Evolutionary conservation across 2,329 filamentous ascomycete species (phyloP).

Genomic region (Penicillium sclerotiorum): DNA sequence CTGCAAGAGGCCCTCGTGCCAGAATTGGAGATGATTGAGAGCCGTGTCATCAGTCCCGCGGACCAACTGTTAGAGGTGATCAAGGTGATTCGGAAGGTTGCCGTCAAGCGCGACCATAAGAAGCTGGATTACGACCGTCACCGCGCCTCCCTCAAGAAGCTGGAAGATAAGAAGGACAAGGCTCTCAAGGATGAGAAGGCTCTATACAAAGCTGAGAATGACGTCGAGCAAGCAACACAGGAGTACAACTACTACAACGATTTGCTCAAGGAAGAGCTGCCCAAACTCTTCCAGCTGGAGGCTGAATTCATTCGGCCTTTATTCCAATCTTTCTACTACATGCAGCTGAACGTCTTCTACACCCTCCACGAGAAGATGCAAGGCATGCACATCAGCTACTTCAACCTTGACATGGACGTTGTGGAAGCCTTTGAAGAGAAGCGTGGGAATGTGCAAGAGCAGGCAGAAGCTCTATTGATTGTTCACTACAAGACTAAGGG

Average conservation of each 20-base stretch:
- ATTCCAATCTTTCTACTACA: constrained; percentile 99
- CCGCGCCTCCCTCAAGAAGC: constrained; percentile 80
- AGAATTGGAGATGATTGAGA: constrained; percentile 97
- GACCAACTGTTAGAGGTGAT: constrained; percentile 93
- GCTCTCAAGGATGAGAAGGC: constrained; percentile 96
- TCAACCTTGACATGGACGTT: constrained; percentile 86
- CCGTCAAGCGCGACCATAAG: constrained; percentile 92
- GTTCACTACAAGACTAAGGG: constrained; percentile 90
- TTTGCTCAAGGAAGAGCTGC: constrained; percentile 91
- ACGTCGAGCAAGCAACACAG: constrained; percentile 86
- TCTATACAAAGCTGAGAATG: constrained; percentile 90
- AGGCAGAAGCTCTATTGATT: constrained; percentile 82
- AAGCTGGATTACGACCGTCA: constrained; percentile 94
- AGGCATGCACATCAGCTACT: constrained; percentile 94
- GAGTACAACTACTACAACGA: constrained; percentile 99
- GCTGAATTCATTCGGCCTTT: constrained; percentile 93
- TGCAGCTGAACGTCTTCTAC: constrained; percentile 99
- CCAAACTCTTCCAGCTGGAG: constrained; percentile 86
- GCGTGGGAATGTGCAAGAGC: constrained; percentile 83
- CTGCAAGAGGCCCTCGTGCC: constrained; percentile 85
- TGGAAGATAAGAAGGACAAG: constrained; percentile 98
- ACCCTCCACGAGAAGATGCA: constrained; percentile 99
- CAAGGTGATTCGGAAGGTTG: constrained; percentile 89
- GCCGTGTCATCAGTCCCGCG: constrained; percentile 84
- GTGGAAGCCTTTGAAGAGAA: constrained; percentile 90